Evolutionary conservation across 768 basidiomycete genomes (phyloP).

Genomic region (Tricholoma furcatifolium): DNA sequence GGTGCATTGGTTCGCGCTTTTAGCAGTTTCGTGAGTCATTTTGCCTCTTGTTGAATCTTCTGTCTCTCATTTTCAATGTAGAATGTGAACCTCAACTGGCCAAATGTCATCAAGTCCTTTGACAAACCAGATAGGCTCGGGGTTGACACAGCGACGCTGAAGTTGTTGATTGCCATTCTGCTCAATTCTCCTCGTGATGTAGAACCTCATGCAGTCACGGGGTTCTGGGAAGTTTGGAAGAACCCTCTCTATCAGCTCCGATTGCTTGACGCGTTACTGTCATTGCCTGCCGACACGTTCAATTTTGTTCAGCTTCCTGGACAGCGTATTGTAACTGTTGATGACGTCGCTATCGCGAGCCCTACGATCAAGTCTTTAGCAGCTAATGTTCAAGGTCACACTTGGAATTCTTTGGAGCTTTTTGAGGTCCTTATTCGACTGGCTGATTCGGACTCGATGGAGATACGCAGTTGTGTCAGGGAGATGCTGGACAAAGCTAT

Average conservation of each 20-base stretch:
- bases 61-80: slow-evolving; percentile 26
- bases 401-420: slow-evolving; percentile 93
- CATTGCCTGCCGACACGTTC: slow-evolving; percentile 87
- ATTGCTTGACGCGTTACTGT: slow-evolving; percentile 85
- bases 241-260: slow-evolving; percentile 85
- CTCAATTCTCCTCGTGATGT: slow-evolving; percentile 76
- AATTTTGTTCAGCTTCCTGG: slow-evolving; percentile 89
- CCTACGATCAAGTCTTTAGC: slow-evolving; percentile 92
- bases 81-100: slow-evolving; percentile 75
- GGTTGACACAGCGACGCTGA: slow-evolving; percentile 86
- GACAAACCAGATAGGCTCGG: slow-evolving; percentile 83
- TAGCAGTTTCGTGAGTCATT: slow-evolving; percentile 64
- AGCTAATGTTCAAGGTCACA: slow-evolving; percentile 85
- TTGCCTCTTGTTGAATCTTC: slow-evolving; percentile 1
- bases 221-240: slow-evolving; percentile 85
- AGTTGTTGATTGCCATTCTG: slow-evolving; percentile 85
- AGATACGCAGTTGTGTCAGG: slow-evolving; percentile 74
- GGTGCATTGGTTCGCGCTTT: slow-evolving; percentile 72
- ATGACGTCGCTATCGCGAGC: slow-evolving; percentile 81
- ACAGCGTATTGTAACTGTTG: slow-evolving; percentile 79
- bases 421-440: slow-evolving; percentile 85
- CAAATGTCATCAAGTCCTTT: slow-evolving; percentile 79
- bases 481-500: slow-evolving; percentile 95
- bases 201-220: slow-evolving; percentile 77
- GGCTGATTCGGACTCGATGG: slow-evolving; percentile 67